Conservation (phyloP, 2,329 filamentous ascomycete species). For the Cyphellophora attinorum region DNA sequence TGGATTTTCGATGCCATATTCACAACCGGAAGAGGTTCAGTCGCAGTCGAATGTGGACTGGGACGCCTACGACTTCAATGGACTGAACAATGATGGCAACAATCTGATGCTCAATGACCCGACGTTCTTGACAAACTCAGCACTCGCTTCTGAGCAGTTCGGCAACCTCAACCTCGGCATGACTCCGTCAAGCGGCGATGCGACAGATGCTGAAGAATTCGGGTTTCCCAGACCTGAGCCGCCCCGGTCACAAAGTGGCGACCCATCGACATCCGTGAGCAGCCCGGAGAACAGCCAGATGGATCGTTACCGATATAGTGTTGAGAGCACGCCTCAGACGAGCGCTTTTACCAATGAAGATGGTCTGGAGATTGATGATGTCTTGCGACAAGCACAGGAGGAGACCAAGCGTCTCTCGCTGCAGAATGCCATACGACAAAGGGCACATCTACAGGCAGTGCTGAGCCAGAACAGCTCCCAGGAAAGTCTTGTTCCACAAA, state of each 20-base stretch:
- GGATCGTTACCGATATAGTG: slow-evolving; percentile 31
- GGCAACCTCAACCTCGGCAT: slow-evolving; percentile 20
- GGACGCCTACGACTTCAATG: slow-evolving; percentile 34
- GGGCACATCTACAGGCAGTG: not conserved
- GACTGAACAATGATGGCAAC: not conserved
- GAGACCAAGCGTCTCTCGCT: slow-evolving; percentile 15
- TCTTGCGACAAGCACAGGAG: slow-evolving; percentile 24
- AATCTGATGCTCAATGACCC: slow-evolving; percentile 2
- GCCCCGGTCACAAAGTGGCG: slow-evolving; percentile 21
- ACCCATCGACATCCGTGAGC: slow-evolving; percentile 22
- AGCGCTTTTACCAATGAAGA: slow-evolving; percentile 30
- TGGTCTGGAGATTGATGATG: slow-evolving; percentile 34
- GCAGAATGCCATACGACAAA: slow-evolving; percentile 12
- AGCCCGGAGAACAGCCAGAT: slow-evolving; percentile 29
- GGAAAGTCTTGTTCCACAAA: not conserved
- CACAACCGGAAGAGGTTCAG: slow-evolving; percentile 26
- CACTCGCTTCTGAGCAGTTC: slow-evolving; percentile 1
- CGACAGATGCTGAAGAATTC: slow-evolving; percentile 37
- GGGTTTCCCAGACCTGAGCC: slow-evolving; percentile 22
- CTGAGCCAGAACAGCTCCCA: not conserved
- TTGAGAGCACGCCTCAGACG: slow-evolving; percentile 30
- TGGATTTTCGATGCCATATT: slow-evolving; percentile 32
- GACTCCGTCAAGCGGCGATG: slow-evolving; percentile 39
- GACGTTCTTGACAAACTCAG: not conserved
- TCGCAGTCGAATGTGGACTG: slow-evolving; percentile 29